Base-by-base conservation (phyloP, 345 rosid genomes). In the Rhodamnia rubescens region DNA sequence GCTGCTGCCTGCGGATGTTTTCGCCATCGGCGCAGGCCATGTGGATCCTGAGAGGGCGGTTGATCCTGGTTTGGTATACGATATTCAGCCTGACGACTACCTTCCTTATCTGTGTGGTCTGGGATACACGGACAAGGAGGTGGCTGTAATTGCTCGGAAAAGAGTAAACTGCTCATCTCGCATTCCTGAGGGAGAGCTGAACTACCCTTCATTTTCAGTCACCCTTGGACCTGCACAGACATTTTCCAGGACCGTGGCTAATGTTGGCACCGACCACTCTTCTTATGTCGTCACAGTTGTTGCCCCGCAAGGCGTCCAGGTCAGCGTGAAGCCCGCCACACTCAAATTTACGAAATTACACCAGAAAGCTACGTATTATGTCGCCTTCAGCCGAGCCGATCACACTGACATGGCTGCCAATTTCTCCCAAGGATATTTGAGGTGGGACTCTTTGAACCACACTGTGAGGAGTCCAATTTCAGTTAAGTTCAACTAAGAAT, bases 121-220 rank as follows among this genome's bases (percentile, higher is more conserved):
- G 2, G 1, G 42, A 61, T 61, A 27, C 50, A 49, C 50, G 50
- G 50, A 49, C 50, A 49, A 47, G 11, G 11, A 49, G 12, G 50
- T 49, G 11, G 50, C 50, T 49, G 50, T 49, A 49, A 49, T 49
- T 49, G 50, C 50, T 49, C 11, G 50, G 10, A 49, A 47, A 49
- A 49, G 50, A 49, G 50, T 49, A 49, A 49, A 49, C 50, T 49
- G 50, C 50, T 49, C 11, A 9, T 49, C 50, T 49, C 11, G 50
- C 11, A 49, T 49, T 49, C 50, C 12, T 49, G 50, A 49, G 50
- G 50, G 50, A 49, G 50, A 49, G 50, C 50, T 49, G 50, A 49
- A 92, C 64, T 88, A 91, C 49, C 92, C 93, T 13, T 89, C 91
- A 26, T 92, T 93, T 87, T 91, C 91, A 20, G 84, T 89, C 29